These are phyloP conservation scores for Xylaria castorea DNA, from an alignment of 495 filamentous ascomycete species.

Conservation along the genomic window DNA sequence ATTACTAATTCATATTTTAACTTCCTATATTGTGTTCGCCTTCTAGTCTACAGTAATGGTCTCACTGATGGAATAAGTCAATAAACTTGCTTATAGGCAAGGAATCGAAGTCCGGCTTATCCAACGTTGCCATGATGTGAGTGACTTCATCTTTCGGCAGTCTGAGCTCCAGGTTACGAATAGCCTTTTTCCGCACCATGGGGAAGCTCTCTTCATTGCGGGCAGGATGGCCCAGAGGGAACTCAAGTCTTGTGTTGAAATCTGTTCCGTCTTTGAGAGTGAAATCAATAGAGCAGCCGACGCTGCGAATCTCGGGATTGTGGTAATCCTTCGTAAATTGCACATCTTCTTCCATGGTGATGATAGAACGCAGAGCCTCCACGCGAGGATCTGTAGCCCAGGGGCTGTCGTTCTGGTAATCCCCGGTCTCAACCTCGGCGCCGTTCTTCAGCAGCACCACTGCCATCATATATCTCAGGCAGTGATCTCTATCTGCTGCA, in stretches of 20 bases:
- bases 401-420: slow-evolving; percentile 47
- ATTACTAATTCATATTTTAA: neutral
- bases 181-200: slow-evolving; percentile 19
- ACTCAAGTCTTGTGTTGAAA: slow-evolving; percentile 17
- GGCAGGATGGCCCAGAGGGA: slow-evolving; percentile 21
- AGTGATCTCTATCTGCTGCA: slow-evolving; percentile 56
- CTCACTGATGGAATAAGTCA: slow-evolving; percentile 17
- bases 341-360: slow-evolving; percentile 40
- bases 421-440: slow-evolving; percentile 35
- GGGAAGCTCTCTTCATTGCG: slow-evolving; percentile 22
- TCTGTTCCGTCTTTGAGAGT: slow-evolving; percentile 11
- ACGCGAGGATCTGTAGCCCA: slow-evolving; percentile 42
- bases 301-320: slow-evolving; percentile 33
- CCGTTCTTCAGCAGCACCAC: slow-evolving; percentile 49
- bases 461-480: slow-evolving; percentile 52
- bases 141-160: slow-evolving; percentile 7
- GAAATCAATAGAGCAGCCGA: slow-evolving; percentile 12
- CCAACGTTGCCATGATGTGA: slow-evolving; percentile 11
- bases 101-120: neutral
- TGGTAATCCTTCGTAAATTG: slow-evolving; percentile 49
- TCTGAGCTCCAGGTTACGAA: slow-evolving; percentile 20
- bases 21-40: neutral
- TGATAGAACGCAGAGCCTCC: slow-evolving; percentile 40
- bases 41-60: neutral
- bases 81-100: slow-evolving; percentile 17